A percentile compares a stretch with the other conserved stretches of the same genome.
phyloP scores from a whole-genome alignment of 2,329 filamentous ascomycete genomes.

The Elsinoe arachidis region DNA sequence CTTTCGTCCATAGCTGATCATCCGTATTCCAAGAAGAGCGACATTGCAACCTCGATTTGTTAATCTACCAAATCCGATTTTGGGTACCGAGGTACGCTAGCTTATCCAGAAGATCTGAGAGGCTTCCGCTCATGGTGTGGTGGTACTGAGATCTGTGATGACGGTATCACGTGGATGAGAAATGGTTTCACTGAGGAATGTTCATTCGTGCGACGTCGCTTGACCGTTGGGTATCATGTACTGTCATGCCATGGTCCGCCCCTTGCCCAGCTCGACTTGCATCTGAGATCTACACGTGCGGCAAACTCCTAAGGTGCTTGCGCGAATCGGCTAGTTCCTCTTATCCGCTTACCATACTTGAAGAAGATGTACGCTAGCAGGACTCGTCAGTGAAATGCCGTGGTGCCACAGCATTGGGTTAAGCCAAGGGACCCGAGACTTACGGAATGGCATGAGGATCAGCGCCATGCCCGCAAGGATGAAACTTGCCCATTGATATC shows the following conservation, averaged over 20 bases:
- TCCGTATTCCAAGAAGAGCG: neutral
- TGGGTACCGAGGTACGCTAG: neutral
- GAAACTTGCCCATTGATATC: constrained; percentile 43
- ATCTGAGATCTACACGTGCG: constrained; percentile 9
- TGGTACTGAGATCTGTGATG: neutral
- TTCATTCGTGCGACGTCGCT: constrained; percentile 3
- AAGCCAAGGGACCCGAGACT: constrained; percentile 16
- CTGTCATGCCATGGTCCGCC: neutral
- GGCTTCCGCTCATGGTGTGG: neutral
- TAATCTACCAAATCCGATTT: neutral
- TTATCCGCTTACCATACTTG: constrained; percentile 41
- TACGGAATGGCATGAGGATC: constrained; percentile 39
- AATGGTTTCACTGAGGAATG: constrained; percentile 1
- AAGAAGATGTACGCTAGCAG: constrained; percentile 38
- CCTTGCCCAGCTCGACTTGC: neutral
- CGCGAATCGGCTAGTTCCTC: constrained; percentile 40
- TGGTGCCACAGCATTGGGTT: constrained; percentile 20
- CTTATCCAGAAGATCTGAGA: neutral
- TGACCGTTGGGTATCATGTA: neutral
- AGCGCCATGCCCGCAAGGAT: constrained; percentile 41
- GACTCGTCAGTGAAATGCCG: constrained; percentile 18
- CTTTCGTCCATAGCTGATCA: neutral
- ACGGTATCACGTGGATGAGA: constrained; percentile 22
- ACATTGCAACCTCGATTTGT: neutral
- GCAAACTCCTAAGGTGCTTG: neutral